Base-by-base conservation (phyloP, 208 protist genomes). In the Trypanosoma cruzi region DNA sequence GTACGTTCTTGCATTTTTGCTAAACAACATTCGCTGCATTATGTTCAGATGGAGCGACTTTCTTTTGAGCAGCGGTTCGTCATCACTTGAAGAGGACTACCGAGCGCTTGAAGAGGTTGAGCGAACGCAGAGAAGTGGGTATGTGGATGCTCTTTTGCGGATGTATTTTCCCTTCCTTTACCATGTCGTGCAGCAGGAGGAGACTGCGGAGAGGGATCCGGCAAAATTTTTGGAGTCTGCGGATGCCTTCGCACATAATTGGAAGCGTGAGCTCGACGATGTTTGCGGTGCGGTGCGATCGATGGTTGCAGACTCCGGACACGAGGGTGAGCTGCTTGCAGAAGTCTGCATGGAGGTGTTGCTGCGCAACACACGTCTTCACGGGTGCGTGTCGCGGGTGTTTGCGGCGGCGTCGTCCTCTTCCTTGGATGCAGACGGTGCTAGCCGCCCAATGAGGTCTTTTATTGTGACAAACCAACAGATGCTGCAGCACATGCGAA, bases 261-360 rank as follows among this genome's bases (percentile, higher is more conserved):
- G 90, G 88, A 85, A 81, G 60, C 20, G 26, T 29, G 60, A 71
- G 4, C 71, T 96, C 13, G 80, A 90, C 48, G 64, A 66, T 18
- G 28, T 86, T 24, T 80, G 81, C 29, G 36, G 32, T 4, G 68
- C 68, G 7, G 77, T 93, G 49, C 52, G 68, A 0, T 36, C 52
- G 18, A 68, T 92, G 37, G 66, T 96, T 34, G 53, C 65, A 34
- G 73, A 90, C 31, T 36, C 66, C 0, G 70, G 53, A 31, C 71
- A 88, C 22, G 69, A 79, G 28, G 75, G 78, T n/a, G 87, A 93
- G 59, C 36, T 91, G 4, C 77, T 86, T 0, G 87, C 86, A 53
- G 87, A 96, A 66, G 74, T 78, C 13, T 96, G 90, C 75, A 93
- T 90, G 78, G 82, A 96, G 46, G 80, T 78, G 42, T 75, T 96